phyloP scores from a whole-genome alignment of 139 green algal genomes.

The Tetraselmis chui region DNA sequence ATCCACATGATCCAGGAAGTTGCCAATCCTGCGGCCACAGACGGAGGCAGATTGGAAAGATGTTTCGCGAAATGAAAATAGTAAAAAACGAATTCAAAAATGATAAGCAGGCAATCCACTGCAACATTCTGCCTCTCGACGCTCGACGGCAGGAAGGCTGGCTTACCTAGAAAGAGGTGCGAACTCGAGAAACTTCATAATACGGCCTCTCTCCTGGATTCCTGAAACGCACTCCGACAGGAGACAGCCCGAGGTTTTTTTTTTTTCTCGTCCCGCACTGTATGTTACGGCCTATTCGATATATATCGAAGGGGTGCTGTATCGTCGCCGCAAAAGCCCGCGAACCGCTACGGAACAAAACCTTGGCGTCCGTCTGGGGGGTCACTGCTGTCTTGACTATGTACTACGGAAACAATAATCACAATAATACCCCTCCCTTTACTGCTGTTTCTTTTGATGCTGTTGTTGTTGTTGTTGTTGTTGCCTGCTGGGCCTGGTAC shows the following conservation, averaged over 20 bases:
- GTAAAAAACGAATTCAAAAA: neutral
- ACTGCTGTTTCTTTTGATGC: neutral
- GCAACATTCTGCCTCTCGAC: neutral
- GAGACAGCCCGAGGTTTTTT: no score
- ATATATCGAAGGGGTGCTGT: neutral
- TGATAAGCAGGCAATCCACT: no score
- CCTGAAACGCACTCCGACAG: no score
- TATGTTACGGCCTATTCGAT: no score
- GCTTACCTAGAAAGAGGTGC: slow-evolving; percentile 45
- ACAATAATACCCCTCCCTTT: neutral
- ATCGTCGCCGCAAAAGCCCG: neutral
- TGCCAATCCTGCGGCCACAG: slow-evolving; percentile 57
- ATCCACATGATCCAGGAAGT: slow-evolving; percentile 85
- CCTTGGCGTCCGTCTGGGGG: no score
- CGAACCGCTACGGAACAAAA: neutral
- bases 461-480: neutral
- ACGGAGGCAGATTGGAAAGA: no score
- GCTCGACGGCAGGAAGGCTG: neutral
- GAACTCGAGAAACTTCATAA: slow-evolving; percentile 71
- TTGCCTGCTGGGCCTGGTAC: neutral
- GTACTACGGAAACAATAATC: no score
- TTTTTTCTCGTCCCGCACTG: no score
- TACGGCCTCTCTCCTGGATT: no score
- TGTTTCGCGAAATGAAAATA: no score
- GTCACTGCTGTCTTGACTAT: no score